These are phyloP conservation scores for Trichoderma semiorbis DNA, from an alignment of 2,329 filamentous ascomycete genomes.

Conservation along the genomic window DNA sequence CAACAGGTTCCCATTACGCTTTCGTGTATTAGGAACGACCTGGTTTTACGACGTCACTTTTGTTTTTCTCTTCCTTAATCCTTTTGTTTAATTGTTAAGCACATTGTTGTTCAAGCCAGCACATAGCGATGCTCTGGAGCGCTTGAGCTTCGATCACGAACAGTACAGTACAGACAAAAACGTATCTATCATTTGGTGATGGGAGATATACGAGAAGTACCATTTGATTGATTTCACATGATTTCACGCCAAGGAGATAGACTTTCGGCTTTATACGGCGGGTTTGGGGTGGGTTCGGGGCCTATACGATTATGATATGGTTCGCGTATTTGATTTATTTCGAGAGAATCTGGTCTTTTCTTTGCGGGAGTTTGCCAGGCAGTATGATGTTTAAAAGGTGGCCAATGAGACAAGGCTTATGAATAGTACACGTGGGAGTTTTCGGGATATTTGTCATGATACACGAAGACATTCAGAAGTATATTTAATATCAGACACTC, in stretches of 20 bases:
- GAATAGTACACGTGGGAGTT: neutral
- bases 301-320: neutral
- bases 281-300: neutral
- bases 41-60: neutral
- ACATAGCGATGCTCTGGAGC: neutral
- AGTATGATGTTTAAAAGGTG: neutral
- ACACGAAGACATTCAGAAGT: neutral
- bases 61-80: neutral
- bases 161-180: neutral
- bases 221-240: neutral
- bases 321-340: neutral
- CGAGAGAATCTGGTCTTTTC: neutral
- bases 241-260: neutral
- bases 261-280: neutral
- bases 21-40: neutral
- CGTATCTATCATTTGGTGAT: neutral
- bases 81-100: neutral
- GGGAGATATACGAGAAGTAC: neutral
- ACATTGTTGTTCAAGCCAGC: neutral
- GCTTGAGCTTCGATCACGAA: neutral
- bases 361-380: neutral
- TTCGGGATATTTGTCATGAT: neutral
- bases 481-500: neutral
- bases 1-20: neutral
- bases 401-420: neutral